Conservation (phyloP, 192 early-diverging fungal genomes). For the Backusella luteola region DNA sequence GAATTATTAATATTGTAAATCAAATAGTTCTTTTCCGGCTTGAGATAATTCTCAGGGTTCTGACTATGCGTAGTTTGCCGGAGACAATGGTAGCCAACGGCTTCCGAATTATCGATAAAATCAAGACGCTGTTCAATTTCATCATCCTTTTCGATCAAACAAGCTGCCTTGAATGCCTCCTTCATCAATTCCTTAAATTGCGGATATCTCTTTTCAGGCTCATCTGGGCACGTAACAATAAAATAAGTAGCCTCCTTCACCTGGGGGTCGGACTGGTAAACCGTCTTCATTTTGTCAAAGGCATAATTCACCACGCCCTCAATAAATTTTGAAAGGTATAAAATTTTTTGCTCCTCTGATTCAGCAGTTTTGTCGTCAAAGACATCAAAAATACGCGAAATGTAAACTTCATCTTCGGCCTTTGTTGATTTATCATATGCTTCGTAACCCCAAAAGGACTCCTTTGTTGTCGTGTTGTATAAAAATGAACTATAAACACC, state of each 20-base stretch:
- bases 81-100: not conserved
- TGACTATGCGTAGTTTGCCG: not conserved
- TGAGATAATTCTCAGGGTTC: not conserved
- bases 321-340: not conserved
- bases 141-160: not conserved
- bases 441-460: not conserved
- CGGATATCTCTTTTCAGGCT: not conserved
- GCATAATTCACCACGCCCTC: not conserved
- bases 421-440: not conserved
- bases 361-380: not conserved
- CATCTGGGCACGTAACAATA: not conserved
- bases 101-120: not conserved
- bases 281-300: not conserved
- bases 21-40: not conserved
- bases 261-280: not conserved
- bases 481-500: constrained; percentile 77
- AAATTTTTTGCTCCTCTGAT: not conserved
- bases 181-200: not conserved
- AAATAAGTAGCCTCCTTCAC: not conserved
- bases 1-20: not conserved
- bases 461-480: not conserved
- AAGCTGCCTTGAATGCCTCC: not conserved
- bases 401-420: not conserved
- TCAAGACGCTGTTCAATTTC: not conserved
- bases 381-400: not conserved